A percentile compares a stretch with the other conserved stretches of the same genome.
These are phyloP conservation scores for Entoloma clypeatum DNA, from an alignment of 1,284 basidiomycete genomes.

Conservation along the genomic window DNA sequence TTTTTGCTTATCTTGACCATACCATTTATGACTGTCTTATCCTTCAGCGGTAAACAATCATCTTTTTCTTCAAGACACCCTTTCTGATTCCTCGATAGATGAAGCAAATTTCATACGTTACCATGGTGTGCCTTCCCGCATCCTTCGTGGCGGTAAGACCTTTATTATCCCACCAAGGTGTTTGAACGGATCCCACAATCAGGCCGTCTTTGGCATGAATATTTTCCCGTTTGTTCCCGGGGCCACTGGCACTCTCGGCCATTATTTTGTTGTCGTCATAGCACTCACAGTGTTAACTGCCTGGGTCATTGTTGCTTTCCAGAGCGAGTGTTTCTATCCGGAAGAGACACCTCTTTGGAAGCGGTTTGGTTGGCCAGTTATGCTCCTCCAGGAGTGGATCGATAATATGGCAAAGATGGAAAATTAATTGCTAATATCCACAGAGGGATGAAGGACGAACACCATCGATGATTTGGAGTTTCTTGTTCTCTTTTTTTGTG, in stretches of 20 bases:
- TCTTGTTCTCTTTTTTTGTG: too few relatives aligned
- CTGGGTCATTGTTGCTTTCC: slow-evolving; percentile 36
- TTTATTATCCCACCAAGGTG: too few relatives aligned
- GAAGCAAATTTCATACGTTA: slow-evolving; percentile 49
- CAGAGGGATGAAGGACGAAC: too few relatives aligned
- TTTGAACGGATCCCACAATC: not conserved
- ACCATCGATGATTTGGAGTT: too few relatives aligned
- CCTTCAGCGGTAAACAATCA: slow-evolving; percentile 20
- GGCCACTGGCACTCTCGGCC: slow-evolving; percentile 27
- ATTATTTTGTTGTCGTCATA: slow-evolving; percentile 33
- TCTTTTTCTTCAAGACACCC: not conserved
- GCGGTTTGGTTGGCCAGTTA: slow-evolving; percentile 23
- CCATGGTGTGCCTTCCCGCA: slow-evolving; percentile 51
- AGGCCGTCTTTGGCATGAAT: slow-evolving; percentile 55
- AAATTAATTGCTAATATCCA: too few relatives aligned
- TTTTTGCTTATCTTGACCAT: not conserved
- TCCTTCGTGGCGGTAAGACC: slow-evolving; percentile 46
- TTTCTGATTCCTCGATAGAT: slow-evolving; percentile 27
- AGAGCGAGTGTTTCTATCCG: slow-evolving; percentile 24
- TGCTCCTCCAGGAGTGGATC: slow-evolving; percentile 13
- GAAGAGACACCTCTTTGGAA: slow-evolving; percentile 15
- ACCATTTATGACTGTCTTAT: not conserved
- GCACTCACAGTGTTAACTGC: slow-evolving; percentile 32
- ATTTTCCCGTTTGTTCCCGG: slow-evolving; percentile 33
- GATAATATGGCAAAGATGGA: slow-evolving; percentile 8